phyloP scores from a whole-genome alignment of 2,329 filamentous ascomycete species.

The Fusarium scirpi region DNA sequence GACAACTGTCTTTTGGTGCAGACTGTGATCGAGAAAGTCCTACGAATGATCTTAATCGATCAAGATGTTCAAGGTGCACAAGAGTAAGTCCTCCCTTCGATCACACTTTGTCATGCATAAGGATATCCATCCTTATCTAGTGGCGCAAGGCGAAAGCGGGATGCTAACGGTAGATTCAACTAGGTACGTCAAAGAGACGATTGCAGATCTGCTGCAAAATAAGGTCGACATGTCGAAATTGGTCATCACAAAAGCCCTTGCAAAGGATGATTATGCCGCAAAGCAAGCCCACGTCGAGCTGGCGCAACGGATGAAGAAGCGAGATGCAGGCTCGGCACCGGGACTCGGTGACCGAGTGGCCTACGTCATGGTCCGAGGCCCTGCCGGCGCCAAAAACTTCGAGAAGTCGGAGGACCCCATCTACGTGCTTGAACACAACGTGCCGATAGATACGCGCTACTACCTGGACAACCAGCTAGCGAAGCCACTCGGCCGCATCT shows the following conservation, averaged over 20 bases:
- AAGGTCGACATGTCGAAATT: conserved; percentile 99
- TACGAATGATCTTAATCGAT: conserved; percentile 96
- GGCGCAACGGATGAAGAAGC: conserved; percentile 95
- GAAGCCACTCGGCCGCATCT: conserved; percentile 93
- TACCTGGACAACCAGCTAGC: conserved; percentile 98
- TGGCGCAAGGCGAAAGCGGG: conserved; percentile 7
- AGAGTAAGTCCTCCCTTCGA: conserved; percentile 72
- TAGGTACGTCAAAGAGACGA: conserved; percentile 96
- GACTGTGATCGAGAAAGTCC: conserved; percentile 95
- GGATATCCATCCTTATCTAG: conserved; percentile 21
- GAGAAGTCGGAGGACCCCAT: conserved; percentile 98
- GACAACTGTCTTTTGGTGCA: conserved; percentile 97
- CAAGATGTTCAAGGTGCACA: conserved; percentile 90
- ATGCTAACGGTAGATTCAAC: conserved; percentile 53
- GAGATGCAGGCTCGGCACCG: conserved; percentile 93
- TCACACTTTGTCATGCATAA: conserved; percentile 12
- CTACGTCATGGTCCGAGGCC: conserved; percentile 96
- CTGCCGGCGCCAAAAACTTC: conserved; percentile 91
- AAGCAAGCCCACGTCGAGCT: conserved; percentile 98
- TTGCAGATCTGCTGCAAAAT: conserved; percentile 94
- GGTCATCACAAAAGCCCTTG: conserved; percentile 96
- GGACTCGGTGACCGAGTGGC: conserved; percentile 94
- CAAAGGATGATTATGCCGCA: conserved; percentile 87
- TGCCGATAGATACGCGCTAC: conserved; percentile 98
- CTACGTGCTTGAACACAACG: conserved; percentile 95